Percentiles rank a stretch among this genome's conserved stretches.
Evolutionary conservation across 1,139 yeast species (phyloP).

Genomic region (Taphrina betulina): DNA sequence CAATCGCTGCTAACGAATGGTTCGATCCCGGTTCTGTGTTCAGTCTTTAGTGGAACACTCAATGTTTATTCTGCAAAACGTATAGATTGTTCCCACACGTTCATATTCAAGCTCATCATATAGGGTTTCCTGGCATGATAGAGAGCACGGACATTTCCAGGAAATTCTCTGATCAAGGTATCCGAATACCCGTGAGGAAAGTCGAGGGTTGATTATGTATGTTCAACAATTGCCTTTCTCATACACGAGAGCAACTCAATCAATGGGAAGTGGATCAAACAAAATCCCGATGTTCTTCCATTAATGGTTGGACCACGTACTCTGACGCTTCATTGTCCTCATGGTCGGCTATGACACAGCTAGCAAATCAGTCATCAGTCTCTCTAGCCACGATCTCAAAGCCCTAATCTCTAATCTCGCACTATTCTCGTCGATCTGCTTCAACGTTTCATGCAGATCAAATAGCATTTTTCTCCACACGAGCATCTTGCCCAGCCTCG

Average conservation of each 20-base stretch:
- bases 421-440: background rate
- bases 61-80: slow-evolving; percentile 48
- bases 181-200: slow-evolving; percentile 48
- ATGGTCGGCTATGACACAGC: too few species aligned
- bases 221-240: background rate
- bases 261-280: too few species aligned
- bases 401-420: background rate
- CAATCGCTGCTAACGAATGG: slow-evolving; percentile 35
- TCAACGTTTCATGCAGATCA: background rate
- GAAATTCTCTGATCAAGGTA: slow-evolving; percentile 50
- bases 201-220: slow-evolving; percentile 28
- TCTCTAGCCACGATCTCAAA: background rate
- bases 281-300: too few species aligned
- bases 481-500: too few species aligned
- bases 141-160: slow-evolving; percentile 48
- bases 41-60: slow-evolving; percentile 46
- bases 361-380: too few species aligned
- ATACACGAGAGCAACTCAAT: background rate
- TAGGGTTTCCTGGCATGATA: slow-evolving; percentile 50
- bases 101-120: background rate
- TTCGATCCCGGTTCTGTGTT: slow-evolving; percentile 43
- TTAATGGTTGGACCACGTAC: too few species aligned
- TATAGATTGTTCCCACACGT: background rate
- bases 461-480: slow-evolving; percentile 9
- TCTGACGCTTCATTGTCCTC: too few species aligned